Evolutionary conservation across 257 asterid genomes (phyloP).

Genomic region (Craterostigma plantagineum): DNA sequence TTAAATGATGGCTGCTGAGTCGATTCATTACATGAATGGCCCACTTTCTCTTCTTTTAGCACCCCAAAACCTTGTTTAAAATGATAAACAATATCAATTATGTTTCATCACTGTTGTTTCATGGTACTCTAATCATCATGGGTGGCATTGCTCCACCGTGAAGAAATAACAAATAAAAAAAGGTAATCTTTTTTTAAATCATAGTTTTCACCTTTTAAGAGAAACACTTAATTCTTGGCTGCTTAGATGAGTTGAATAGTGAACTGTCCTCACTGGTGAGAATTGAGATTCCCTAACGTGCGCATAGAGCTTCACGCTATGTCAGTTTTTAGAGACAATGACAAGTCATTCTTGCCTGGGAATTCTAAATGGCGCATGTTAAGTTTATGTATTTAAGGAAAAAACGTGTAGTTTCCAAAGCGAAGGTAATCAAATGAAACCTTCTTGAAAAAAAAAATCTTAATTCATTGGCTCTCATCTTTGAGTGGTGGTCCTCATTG

Average conservation of each 20-base stretch:
- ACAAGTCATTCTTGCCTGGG: constrained; percentile 35
- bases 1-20: constrained; percentile 3
- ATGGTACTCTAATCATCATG: too few relatives aligned
- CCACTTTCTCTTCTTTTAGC: not conserved
- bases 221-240: constrained; percentile 10
- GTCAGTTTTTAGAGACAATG: constrained; percentile 39
- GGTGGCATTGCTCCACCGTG: too few relatives aligned
- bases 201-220: too few relatives aligned
- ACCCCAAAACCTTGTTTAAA: too few relatives aligned
- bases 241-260: constrained; percentile 14
- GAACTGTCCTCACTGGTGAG: constrained; percentile 14
- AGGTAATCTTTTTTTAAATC: too few relatives aligned
- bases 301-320: constrained; percentile 34
- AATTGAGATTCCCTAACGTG: constrained; percentile 48
- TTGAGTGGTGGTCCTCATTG: constrained; percentile 28
- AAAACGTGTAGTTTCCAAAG: too few relatives aligned
- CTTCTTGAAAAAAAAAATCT: too few relatives aligned
- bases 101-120: too few relatives aligned
- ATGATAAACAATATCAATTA: too few relatives aligned
- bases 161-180: too few relatives aligned
- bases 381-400: not conserved
- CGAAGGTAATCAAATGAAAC: too few relatives aligned
- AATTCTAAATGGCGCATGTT: constrained; percentile 30
- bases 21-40: constrained; percentile 3
- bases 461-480: too few relatives aligned